Conservation (phyloP, 2,329 filamentous ascomycete species). For the Cryoendolithus antarcticus region DNA sequence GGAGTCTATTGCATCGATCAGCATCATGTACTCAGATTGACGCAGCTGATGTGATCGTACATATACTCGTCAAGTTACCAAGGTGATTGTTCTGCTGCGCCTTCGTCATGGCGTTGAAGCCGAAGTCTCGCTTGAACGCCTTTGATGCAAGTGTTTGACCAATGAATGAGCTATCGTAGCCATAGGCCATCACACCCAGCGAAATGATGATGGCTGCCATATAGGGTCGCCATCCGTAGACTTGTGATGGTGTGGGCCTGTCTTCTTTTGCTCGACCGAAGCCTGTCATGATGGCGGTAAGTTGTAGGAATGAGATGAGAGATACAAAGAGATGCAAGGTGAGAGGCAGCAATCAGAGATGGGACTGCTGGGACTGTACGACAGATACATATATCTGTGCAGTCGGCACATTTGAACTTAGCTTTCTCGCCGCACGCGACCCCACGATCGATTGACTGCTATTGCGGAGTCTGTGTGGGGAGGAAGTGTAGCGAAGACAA, state of each 20-base stretch:
- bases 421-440: no score
- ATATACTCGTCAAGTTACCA: constrained; percentile 38
- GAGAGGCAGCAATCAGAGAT: neutral
- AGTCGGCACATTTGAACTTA: no score
- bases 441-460: no score
- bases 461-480: no score
- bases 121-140: constrained; percentile 37
- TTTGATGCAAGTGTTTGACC: constrained; percentile 41
- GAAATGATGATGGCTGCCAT: constrained; percentile 37
- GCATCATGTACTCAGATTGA: neutral
- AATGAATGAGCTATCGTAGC: constrained; percentile 43
- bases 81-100: constrained; percentile 28
- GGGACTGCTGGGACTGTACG: no score
- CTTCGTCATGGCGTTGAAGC: constrained; percentile 21
- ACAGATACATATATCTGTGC: no score
- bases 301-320: neutral
- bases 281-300: constrained; percentile 21
- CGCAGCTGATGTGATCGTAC: constrained; percentile 3
- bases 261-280: constrained; percentile 41
- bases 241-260: constrained; percentile 42
- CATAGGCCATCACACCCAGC: constrained; percentile 35
- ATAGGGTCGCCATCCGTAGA: constrained; percentile 43
- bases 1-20: constrained; percentile 1
- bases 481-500: no score
- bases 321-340: neutral